Evolutionary conservation across 2,329 filamentous ascomycete species (phyloP), one percentile per base, ranked within the genome.

Genomic region (Leptodontidium sp.): DNA sequence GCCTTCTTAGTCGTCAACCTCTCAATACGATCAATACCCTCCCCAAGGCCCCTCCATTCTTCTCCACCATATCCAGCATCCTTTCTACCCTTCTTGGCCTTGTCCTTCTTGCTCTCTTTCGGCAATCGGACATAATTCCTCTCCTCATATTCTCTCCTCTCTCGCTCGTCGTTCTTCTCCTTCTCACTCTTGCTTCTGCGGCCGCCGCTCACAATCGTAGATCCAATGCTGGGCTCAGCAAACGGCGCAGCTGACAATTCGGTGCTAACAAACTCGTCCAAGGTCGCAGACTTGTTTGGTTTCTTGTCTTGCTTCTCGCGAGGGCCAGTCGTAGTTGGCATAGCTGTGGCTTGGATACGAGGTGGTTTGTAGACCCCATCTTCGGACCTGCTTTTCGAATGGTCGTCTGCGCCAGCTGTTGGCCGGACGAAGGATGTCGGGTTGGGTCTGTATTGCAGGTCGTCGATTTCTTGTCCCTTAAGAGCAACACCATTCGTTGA

Each of bases 211-310:
- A 91, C 85, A 74, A 98, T 97, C 21, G 93, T 97, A 67, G 92
- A 96, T 69, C 96, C 97, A 75, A 99, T 97, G 74, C 92, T 97
- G 65, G 95, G 94, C 79, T 97, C 88, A 1, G 94, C 93, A 68
- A 93, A 81, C 0, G 96, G 96, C 1, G 93, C 93, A 6, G 86
- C 81, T 0, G 93, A 94, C 68, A 98, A 85, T 80, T 99, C 96
- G 21, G 92, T 90, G 61, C 87, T 89, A 71, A 99, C 89, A 76
- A 97, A 99, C 77, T 98, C 95, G 77, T 98, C 94, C 77, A 99
- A 89, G 0, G 94, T 93, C 58, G 90, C 89, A 0, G 94, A 97
- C 77, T 92, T 93, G 70, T 87, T 85, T 2, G 88, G 87, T 52
- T 87, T 85, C 52, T 88, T 87, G 3, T 89, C 85, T 38, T 83